Conservation (phyloP, 2,329 filamentous ascomycete species). For the Neoscytalidium dimidiatum region DNA sequence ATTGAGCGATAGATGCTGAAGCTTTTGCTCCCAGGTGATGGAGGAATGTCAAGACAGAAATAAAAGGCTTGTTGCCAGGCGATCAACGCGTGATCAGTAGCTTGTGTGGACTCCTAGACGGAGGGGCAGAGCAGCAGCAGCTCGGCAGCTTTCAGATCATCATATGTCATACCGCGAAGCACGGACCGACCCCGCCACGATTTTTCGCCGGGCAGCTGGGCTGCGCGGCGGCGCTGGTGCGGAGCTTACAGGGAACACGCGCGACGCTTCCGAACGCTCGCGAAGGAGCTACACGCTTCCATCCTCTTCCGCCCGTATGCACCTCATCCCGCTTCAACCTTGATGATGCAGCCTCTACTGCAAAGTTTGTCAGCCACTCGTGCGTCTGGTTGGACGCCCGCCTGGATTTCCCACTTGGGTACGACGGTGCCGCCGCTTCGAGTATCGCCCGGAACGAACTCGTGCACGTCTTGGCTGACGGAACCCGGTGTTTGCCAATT, state of each 20-base stretch:
- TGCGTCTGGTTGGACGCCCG: too few relatives aligned
- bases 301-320: constrained; percentile 10
- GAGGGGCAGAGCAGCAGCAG: not conserved
- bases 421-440: not conserved
- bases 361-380: too few relatives aligned
- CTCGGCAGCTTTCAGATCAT: not conserved
- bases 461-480: not conserved
- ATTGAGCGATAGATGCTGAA: not conserved
- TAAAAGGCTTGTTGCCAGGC: not conserved
- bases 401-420: too few relatives aligned
- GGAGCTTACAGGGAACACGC: not conserved
- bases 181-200: not conserved
- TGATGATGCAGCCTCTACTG: not conserved
- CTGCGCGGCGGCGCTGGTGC: not conserved
- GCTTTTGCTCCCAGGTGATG: not conserved
- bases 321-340: not conserved
- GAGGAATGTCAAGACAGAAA: not conserved
- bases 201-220: not conserved
- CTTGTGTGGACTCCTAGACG: not conserved
- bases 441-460: not conserved
- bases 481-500: not conserved
- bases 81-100: not conserved
- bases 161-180: constrained; percentile 10
- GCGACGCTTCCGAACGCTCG: not conserved
- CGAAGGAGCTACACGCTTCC: not conserved